These are phyloP conservation scores for Russula brevipes DNA, from an alignment of 768 basidiomycete species.

Conservation along the genomic window DNA sequence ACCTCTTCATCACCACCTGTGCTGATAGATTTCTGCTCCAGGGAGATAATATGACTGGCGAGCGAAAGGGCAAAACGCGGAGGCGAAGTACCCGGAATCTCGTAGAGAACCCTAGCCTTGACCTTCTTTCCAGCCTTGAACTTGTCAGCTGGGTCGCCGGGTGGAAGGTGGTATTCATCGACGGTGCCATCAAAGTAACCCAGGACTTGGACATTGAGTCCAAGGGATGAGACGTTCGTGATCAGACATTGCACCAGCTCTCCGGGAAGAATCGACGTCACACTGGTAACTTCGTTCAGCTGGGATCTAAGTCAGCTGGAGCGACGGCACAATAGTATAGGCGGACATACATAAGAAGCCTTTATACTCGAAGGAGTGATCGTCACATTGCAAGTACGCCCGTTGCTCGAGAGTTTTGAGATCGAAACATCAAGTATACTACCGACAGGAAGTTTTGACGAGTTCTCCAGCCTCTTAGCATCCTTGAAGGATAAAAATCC, in stretches of 20 bases:
- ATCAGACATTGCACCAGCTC: constrained; percentile 76
- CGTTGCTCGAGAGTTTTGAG: constrained; percentile 63
- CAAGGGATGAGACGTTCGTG: constrained; percentile 65
- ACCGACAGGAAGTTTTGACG: constrained; percentile 50
- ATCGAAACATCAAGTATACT: constrained; percentile 65
- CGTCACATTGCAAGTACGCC: constrained; percentile 70
- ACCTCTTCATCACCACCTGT: constrained; percentile 25
- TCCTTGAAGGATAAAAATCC: constrained; percentile 85
- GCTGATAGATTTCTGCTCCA: constrained; percentile 40
- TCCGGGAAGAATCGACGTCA: constrained; percentile 82
- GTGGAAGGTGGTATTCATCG: constrained; percentile 70
- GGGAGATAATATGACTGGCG: constrained; percentile 60
- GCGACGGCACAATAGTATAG: constrained; percentile 1
- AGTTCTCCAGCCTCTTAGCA: constrained; percentile 39
- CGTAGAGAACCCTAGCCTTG: constrained; percentile 80
- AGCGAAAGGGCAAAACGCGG: constrained; percentile 81
- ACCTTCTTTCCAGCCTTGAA: constrained; percentile 70
- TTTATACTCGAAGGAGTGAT: constrained; percentile 45
- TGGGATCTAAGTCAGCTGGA: constrained; percentile 30
- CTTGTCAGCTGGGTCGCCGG: constrained; percentile 37
- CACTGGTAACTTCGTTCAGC: constrained; percentile 73
- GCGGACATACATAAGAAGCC: constrained; percentile 49
- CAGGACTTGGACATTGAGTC: constrained; percentile 82
- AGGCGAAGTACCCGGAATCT: constrained; percentile 61
- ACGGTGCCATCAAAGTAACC: constrained; percentile 91